Evolutionary conservation across 495 filamentous ascomycete species (phyloP), one percentile per base, ranked within the genome.

Genomic region (Daldinia childiae): DNA sequence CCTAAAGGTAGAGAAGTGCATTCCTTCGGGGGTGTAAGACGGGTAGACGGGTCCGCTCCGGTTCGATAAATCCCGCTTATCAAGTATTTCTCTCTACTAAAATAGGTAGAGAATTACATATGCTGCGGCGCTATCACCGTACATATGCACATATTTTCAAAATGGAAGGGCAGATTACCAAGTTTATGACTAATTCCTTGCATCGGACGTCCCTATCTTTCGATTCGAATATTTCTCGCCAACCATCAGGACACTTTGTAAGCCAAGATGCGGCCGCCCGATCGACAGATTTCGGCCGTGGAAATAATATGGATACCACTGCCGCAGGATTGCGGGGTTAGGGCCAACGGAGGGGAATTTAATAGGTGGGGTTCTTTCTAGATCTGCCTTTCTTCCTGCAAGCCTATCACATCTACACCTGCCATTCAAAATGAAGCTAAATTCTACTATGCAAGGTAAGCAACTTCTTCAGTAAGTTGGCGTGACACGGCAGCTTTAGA

Each of bases 1-100:
- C 43, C 43, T 21, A 48, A 48, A 48, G 43, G 43, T 48, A 48
- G 19, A 48, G 43, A 21, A 24, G 19, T 21, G 43, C 43, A 8
- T 48, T 48, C 56, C 43, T 43, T 57, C 52, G n/a, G 62, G 27
- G 19, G 43, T 24, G 43, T 48, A 48, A 48, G 43, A 48, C 43
- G 43, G 43, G 19, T 48, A 38, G 39, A 64, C 55, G 8, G 43
- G 26, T n/a, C 56, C 21, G 38, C 19, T 1, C 43, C 19, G 17
- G 19, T 48, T 21, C 21, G 43, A 48, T 21, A 24, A 48, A 48
- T 24, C 17, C 43, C 9, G 43, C 19, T 19, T 48, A 1, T 21
- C 17, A 24, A 11, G 43, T 45, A 45, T 21, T 8, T 45, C 21
- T 7, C 41, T 8, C 17, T 45, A 21, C 7, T 11, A 11, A 9